Conservation (phyloP, 495 filamentous ascomycete genomes). For the Usnea hakonensis region DNA sequence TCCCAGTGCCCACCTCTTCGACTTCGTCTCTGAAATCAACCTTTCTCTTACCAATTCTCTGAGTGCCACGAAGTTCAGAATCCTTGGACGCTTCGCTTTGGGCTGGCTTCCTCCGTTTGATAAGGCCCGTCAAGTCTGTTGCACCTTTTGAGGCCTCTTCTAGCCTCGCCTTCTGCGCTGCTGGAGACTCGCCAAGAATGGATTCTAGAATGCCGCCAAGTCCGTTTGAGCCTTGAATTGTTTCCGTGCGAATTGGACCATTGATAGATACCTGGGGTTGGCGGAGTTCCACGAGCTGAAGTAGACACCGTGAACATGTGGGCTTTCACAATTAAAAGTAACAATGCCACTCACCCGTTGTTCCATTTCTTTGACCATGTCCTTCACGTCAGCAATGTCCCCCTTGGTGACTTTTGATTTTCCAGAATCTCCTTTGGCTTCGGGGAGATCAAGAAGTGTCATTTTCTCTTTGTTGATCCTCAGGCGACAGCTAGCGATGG, state of each 20-base stretch:
- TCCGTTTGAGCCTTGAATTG: conserved; percentile 39
- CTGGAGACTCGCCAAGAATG: conserved; percentile 58
- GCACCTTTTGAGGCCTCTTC: conserved; percentile 74
- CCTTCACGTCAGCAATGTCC: conserved; percentile 74
- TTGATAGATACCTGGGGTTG: conserved; percentile 61
- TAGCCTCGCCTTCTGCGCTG: conserved; percentile 55
- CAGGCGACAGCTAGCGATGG: conserved; percentile 69
- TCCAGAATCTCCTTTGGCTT: conserved; percentile 44
- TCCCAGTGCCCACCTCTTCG: conserved; percentile 26
- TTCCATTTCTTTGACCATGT: conserved; percentile 83
- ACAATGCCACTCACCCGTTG: conserved; percentile 49
- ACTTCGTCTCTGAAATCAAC: conserved; percentile 33
- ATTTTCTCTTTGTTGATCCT: conserved; percentile 69
- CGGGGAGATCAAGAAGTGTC: conserved; percentile 46
- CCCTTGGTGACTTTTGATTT: conserved; percentile 48
- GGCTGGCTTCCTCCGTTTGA: conserved; percentile 62
- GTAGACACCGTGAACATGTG: neutral
- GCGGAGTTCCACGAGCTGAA: conserved; percentile 65
- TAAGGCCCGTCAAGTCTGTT: conserved; percentile 78
- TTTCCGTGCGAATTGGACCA: conserved; percentile 38
- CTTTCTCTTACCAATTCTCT: conserved; percentile 37
- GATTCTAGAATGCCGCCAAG: conserved; percentile 65
- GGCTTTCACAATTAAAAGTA: neutral
- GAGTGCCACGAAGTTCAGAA: conserved; percentile 4
- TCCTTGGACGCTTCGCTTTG: conserved; percentile 31